Evolutionary conservation across 1,284 basidiomycete genomes (phyloP), one percentile per base, ranked within the genome.

Genomic region (Rugiboletus extremiorientalis): DNA sequence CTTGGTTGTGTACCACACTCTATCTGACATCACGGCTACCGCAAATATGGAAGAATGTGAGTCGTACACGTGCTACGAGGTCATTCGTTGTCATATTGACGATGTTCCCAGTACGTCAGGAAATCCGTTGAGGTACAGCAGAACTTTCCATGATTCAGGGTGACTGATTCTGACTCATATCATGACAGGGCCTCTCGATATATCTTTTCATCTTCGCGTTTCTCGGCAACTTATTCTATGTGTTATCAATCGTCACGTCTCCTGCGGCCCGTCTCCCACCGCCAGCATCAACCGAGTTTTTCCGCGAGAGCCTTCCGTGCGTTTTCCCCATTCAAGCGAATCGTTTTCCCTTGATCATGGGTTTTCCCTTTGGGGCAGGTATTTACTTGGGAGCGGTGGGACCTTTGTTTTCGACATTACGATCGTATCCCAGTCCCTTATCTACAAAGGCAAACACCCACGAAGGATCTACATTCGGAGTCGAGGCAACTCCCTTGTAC

Each of bases 21-120:
- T 98, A 98, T 73, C 76, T 98, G 28, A 96, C 94, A 8, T 93
- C 91, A 5, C 84, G 95, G 50, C 76, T 97, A 65, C 95, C 95
- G 30, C 95, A 97, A 73, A 96, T 98, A 62, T 97, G 94, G 94
- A 96, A 95, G 75, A 97, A 97, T 67, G 94, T 96, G 70, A 74
- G 92, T 85, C 10, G n/a, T 55, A 14, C 18, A 47, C 41, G 34
- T 56, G n/a, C 47, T 53, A 27, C 52, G 34, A 25, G 34, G 40
- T 37, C 55, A 42, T 56, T 55, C 55, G 31, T 50, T 22, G 36
- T 31, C 22, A 34, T 27, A 34, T 50, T 40, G 43, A 59, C 18
- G 14, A 16, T 52, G 38, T 30, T 20, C 40, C 16, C 65, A 96
- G 94, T 97, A 86, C 71, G 85, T 83, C 54, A 84, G 95, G 58